These are phyloP conservation scores for Chlorella sorokiniana DNA, from an alignment of 139 green algal genomes.

Conservation along the genomic window DNA sequence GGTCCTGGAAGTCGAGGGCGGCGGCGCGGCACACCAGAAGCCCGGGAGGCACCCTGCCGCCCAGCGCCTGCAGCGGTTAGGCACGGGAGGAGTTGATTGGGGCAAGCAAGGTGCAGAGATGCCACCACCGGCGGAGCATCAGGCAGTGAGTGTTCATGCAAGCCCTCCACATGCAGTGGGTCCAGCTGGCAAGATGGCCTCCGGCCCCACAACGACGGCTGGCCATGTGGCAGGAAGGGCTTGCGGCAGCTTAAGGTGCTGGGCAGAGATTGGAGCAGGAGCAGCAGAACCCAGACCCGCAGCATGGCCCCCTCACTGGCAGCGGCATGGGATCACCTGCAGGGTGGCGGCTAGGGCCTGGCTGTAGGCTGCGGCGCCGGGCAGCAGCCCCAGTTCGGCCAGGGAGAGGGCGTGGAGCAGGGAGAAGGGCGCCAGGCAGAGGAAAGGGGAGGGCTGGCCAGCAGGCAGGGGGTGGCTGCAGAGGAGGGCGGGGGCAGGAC, in stretches of 20 bases:
- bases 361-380: constrained; percentile 48
- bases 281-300: too few species aligned
- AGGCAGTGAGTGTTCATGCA: too few species aligned
- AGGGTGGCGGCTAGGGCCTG: constrained; percentile 31
- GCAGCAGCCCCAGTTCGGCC: constrained; percentile 53
- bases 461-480: constrained; percentile 30
- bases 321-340: too few species aligned
- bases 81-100: too few species aligned
- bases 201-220: too few species aligned
- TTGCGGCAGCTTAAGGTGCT: too few species aligned
- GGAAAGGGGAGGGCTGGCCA: not conserved
- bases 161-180: too few species aligned
- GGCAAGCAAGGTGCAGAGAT: not conserved
- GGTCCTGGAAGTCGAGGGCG: constrained; percentile 37
- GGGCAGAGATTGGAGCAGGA: too few species aligned
- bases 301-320: too few species aligned
- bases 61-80: constrained; percentile 11
- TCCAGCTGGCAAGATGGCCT: too few species aligned
- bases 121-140: too few species aligned
- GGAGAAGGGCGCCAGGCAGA: constrained; percentile 74
- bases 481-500: not conserved
- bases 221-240: too few species aligned
- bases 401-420: constrained; percentile 55
- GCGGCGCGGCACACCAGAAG: constrained; percentile 46
- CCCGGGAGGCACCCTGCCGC: constrained; percentile 32